These are phyloP conservation scores for Licmophora abbreviata DNA, from an alignment of 108 stramenopile genomes.

Conservation along the genomic window DNA sequence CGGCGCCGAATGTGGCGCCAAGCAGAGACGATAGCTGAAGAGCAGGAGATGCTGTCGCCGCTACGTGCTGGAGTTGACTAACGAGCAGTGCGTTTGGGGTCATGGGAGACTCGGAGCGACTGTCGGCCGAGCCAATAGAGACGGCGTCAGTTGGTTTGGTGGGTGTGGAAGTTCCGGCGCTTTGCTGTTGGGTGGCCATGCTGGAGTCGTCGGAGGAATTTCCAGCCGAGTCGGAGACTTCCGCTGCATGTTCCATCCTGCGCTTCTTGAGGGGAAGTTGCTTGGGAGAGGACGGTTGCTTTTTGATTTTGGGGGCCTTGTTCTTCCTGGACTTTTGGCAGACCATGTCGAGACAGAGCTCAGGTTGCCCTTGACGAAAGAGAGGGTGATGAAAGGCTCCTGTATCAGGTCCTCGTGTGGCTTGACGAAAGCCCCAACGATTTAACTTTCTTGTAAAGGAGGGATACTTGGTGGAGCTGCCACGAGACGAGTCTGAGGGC, in stretches of 20 bases:
- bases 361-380: constrained; percentile 54
- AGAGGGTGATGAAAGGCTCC: constrained; percentile 75
- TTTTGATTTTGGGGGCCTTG: constrained; percentile 1
- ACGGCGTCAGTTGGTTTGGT: neutral
- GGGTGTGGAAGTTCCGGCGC: neutral
- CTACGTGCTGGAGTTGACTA: neutral
- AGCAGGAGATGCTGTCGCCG: constrained; percentile 4
- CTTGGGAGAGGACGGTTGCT: neutral
- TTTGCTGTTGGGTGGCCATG: neutral
- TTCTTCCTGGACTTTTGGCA: constrained; percentile 57
- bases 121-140: too few species aligned
- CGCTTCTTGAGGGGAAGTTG: constrained; percentile 3
- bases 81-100: neutral
- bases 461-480: constrained; percentile 60
- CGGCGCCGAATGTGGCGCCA: neutral
- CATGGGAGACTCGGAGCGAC: too few species aligned
- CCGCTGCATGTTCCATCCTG: constrained; percentile 2
- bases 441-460: constrained; percentile 75
- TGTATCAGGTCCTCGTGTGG: constrained; percentile 68
- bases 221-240: constrained; percentile 1
- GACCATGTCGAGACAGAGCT: constrained; percentile 59
- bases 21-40: neutral
- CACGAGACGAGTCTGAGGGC: constrained; percentile 35
- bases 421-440: constrained; percentile 82
- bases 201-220: neutral